Evolutionary conservation across 768 basidiomycete genomes (phyloP), one percentile per base, ranked within the genome.

Genomic region (Auricularia sp.): DNA sequence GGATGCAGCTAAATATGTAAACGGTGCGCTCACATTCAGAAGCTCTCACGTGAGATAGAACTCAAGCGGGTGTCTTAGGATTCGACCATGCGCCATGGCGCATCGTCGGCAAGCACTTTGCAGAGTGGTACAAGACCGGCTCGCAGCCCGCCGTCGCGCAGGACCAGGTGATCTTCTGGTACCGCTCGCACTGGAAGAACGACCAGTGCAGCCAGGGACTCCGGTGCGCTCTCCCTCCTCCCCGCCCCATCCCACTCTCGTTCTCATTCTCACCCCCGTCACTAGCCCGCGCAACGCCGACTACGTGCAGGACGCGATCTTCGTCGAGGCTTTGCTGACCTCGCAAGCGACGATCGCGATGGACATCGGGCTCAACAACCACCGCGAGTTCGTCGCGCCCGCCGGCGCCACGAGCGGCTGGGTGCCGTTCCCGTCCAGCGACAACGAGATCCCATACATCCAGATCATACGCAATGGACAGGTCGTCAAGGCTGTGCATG

Each of bases 361-460:
- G 47, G 47, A 51, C 47, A 51, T 51, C 18, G 47, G 47, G 18
- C 11, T 51, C 47, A 51, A 51, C 47, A 51, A 66, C 23, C 65
- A 67, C 14, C 65, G 64, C 34, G 64, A 68, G 23, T 71, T 67
- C 36, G 59, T 65, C 44, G 71, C 66, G 36, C 53, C 36, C 8
- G 68, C 68, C 36, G 71, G 72, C 47, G 67, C 65, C 1, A 62
- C 67, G 33, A 67, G 72, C 16, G 70, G 72, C 44, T 69, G 67
- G 10, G 72, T 69, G 44, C 66, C 67, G 10, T 74, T 71, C 62
- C 70, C 68, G 18, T 66, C 66, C 29, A 70, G 71, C 39, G 70
- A 70, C 47, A 36, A 61, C 14, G 71, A n/a, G n/a, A 72, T 70
- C 60, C 73, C 73, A 53, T 71, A 68, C 62, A 66, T 74, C 42